Evolutionary conservation across 2,329 filamentous ascomycete genomes (phyloP).

Genomic region (Thyridium curvatum): DNA sequence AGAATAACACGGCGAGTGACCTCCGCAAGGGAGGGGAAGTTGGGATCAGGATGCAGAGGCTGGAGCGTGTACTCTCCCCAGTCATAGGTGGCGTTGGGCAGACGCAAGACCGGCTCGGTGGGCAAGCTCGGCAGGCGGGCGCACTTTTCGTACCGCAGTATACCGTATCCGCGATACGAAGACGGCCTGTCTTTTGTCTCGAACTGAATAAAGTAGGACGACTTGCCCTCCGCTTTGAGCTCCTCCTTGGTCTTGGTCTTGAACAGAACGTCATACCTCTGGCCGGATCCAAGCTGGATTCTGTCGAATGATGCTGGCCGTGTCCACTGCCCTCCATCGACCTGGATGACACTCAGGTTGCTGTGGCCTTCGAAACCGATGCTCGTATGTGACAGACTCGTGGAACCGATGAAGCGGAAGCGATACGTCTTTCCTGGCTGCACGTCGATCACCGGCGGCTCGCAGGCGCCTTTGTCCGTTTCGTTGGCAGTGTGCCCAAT

Average conservation of each 20-base stretch:
- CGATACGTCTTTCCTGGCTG: constrained; percentile 55
- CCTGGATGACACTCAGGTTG: constrained; percentile 51
- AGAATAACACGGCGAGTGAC: constrained; percentile 44
- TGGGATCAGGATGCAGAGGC: constrained; percentile 19
- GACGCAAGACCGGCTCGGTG: constrained; percentile 16
- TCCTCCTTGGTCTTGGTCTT: constrained; percentile 42
- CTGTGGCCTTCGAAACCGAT: constrained; percentile 51
- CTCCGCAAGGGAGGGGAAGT: constrained; percentile 33
- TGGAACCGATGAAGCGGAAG: constrained; percentile 52
- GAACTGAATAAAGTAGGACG: constrained; percentile 35
- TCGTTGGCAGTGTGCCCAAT: constrained; percentile 26
- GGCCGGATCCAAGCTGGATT: constrained; percentile 51
- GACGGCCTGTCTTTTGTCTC: constrained; percentile 41
- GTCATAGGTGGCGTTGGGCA: constrained; percentile 24
- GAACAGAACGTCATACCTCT: constrained; percentile 54
- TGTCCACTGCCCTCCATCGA: constrained; percentile 51
- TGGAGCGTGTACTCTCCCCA: constrained; percentile 43
- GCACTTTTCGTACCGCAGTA: constrained; percentile 34
- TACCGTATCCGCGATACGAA: constrained; percentile 37
- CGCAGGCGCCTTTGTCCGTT: constrained; percentile 25
- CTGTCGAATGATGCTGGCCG: constrained; percentile 36
- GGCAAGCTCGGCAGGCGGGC: constrained; percentile 14
- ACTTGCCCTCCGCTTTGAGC: constrained; percentile 25
- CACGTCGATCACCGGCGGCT: constrained; percentile 48
- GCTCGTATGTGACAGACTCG: constrained; percentile 46